Base-by-base conservation (phyloP, 1,139 yeast species). In the Candida frijolesensis region DNA sequence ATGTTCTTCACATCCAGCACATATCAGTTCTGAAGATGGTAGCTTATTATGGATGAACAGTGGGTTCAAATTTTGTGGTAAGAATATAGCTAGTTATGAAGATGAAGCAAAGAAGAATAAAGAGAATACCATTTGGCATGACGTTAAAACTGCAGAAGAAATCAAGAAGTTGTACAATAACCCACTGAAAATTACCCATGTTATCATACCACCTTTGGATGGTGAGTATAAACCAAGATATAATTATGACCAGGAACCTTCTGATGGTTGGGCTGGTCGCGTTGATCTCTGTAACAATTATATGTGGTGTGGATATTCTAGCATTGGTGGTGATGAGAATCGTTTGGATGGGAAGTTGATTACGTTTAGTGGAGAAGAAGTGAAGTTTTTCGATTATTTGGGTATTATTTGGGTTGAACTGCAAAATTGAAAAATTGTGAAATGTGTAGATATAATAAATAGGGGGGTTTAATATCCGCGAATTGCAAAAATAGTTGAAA, bases 1-100 rank as follows among this genome's bases (percentile, higher is more conserved):
- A 6, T 76, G 80, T 52, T 67, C 78, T 4, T 70, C 76, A 12
- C 80, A 76, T 56, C 80, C 82, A 1, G 80, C 76, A 5, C 80
- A 76, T 56, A 53, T 68, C 43, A 61, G 59, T 52, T 70, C 68
- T 18, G 69, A 66, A 50, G 72, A 68, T 52, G 64, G 60, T n/a
- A 48, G 70, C 1, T 53, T 70, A 15, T 57, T 63, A 14, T 70
- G 75, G 75, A 63, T 70, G 45, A 70, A 70, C 48, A 70, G 74
- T 1, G 75, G 75, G 2, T 70, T 60, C 51, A 54, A 60, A 50
- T 67, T 59, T 51, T 70, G 75, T 60, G 71, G 70, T 2, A 67
- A 70, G 53, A 56, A 61, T 15, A 44, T 34, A 12, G 60, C 67
- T 4, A 55, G 66, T 47, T 69, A 56, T 48, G 59, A 68, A 39